Evolutionary conservation across 805 yeast species (phyloP).

Genomic region (Limtongozyma cylindracea): DNA sequence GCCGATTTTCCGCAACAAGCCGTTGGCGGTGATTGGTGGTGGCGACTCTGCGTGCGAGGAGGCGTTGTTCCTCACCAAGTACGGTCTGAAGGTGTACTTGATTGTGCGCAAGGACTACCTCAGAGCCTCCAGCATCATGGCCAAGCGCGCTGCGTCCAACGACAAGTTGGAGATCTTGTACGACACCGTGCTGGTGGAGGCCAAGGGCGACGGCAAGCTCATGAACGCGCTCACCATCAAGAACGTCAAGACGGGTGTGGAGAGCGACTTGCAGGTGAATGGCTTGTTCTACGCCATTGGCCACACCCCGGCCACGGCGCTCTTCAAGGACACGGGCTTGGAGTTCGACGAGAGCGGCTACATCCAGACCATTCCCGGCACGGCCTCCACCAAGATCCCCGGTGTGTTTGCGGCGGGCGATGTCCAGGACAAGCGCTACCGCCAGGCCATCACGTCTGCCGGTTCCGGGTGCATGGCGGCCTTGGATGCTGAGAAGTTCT

Average conservation of each 20-base stretch:
- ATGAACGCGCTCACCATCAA: constrained; percentile 37
- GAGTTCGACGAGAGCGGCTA: constrained; percentile 78
- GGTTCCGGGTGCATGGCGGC: constrained; percentile 99
- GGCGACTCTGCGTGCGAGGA: constrained; percentile 99
- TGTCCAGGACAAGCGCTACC: constrained; percentile 87
- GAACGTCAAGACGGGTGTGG: constrained; percentile 50
- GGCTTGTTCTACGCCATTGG: constrained; percentile 98
- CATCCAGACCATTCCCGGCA: constrained; percentile 73
- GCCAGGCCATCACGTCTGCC: constrained; percentile 99
- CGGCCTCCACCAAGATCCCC: constrained; percentile 59
- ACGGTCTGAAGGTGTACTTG: constrained; percentile 86
- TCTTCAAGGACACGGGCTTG: constrained; percentile 53
- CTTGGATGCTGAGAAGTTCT: too few relatives aligned
- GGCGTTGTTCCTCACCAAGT: constrained; percentile 88
- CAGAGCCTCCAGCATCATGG: constrained; percentile 95
- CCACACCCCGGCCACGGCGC: constrained; percentile 80
- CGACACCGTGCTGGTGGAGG: constrained; percentile 68
- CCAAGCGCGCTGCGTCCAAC: constrained; percentile 64
- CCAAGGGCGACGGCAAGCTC: constrained; percentile 83
- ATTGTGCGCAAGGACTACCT: constrained; percentile 85
- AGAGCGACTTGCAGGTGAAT: constrained; percentile 44
- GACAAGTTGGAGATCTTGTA: constrained; percentile 79
- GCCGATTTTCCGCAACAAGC: constrained; percentile 94
- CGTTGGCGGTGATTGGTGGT: constrained; percentile 95
- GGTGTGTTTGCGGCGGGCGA: constrained; percentile 99